Evolutionary conservation across 2,329 filamentous ascomycete genomes (phyloP), one percentile per base, ranked within the genome.

Genomic region (Davidsoniella virescens): DNA sequence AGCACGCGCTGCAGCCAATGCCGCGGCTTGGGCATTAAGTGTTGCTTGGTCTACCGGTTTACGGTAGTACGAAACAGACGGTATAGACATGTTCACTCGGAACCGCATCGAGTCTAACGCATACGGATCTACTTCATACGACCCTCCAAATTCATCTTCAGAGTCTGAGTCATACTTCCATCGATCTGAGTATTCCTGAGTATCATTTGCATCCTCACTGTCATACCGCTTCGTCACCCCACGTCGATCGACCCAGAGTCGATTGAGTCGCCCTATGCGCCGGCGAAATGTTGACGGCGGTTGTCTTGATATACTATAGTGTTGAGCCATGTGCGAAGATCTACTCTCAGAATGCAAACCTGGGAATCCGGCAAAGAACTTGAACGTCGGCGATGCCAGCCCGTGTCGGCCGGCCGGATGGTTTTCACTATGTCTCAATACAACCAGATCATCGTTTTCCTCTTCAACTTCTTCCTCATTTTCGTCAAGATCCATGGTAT

Each of bases 111-210:
- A 72, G 18, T 68, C 67, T 14, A 71, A 73, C 57, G 76, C 75
- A 57, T 73, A 80, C 37, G 82, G 84, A 61, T 94, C 87, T 52
- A 88, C 73, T 50, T 81, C 75, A 67, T 87, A 87, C 54, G 80
- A 76, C 52, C 87, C 84, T 48, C 88, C 83, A 44, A 93, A 86
- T 56, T 90, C 86, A 54, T 87, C 85, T 58, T 94, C 85, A 23
- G 82, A 80, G 58, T 94, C 85, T 23, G 82, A 80, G 60, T 93
- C 86, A 66, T 86, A 94, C 65, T 87, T 93, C 75, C 84, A 94
- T 54, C 80, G 76, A 61, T 90, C 84, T 23, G 65, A 67, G 51
- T 72, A 62, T 20, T 64, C 39, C 18, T 8, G 17, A 9, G 36
- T 17, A 20, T 46, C 14, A 23, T 14, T 26, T 14, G 42, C n/a